Evolutionary conservation across 495 filamentous ascomycete genomes (phyloP), one percentile per base, ranked within the genome.

Genomic region (Penicillium manginii): DNA sequence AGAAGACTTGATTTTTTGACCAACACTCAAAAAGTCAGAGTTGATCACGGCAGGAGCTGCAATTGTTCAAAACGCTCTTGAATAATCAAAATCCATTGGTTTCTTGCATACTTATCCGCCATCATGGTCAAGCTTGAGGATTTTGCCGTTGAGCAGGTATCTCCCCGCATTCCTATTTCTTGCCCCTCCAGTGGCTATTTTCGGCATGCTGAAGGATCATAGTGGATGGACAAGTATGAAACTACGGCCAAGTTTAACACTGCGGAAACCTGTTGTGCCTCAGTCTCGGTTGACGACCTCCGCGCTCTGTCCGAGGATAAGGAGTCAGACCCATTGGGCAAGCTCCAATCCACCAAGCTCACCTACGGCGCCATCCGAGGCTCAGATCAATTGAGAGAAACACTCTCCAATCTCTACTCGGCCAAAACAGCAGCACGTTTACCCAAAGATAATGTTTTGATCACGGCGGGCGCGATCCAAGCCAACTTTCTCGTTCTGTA

Each of bases 221-320:
- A 22, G 86, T 97, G 92, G 91, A 96, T 97, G 92, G 89, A 94
- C 80, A 76, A 82, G 52, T 86, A 92, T 71, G 91, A 97, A 63
- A 83, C 69, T 9, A 87, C 81, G 4, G 86, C 86, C 14, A 87
- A 88, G 29, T 84, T 92, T 69, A 96, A 96, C 69, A 84, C 92
- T 48, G 91, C 91, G 58, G 92, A 97, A 71, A 94, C 92, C 1
- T 97, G 92, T 72, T 88, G 83, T 43, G 86, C 89, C 14, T 92
- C 91, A 8, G 81, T 96, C 17, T 96, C 92, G 0, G 73, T 96
- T 42, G 78, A 88, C 32, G 84, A 93, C 22, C 83, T 96, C 3
- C 76, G 76, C 3, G 78, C 71, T 37, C 67, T 91, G 35, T 86
- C 78, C 57, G 79, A 86, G 52, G 75, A 83, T 61, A 81, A 83